These are phyloP conservation scores for Eutreptiella sp. DNA, from an alignment of 208 protist species.

Conservation along the genomic window DNA sequence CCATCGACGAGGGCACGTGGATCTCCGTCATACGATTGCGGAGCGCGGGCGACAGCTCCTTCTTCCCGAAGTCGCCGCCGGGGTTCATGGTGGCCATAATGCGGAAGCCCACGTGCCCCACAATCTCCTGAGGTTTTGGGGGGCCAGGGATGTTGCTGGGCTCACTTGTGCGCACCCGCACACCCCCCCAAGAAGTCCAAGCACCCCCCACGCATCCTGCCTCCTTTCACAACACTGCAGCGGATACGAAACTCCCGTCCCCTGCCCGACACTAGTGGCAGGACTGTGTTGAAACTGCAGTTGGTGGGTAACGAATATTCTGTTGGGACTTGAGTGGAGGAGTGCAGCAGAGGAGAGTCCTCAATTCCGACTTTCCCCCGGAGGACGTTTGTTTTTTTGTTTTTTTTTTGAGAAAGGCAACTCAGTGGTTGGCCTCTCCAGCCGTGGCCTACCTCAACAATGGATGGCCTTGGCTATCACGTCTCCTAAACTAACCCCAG, in stretches of 20 bases:
- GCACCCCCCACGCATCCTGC: background rate
- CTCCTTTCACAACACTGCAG: slow-evolving; percentile 21
- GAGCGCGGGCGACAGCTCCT: slow-evolving; percentile 98
- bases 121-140: slow-evolving; percentile 51
- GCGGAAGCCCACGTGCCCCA: slow-evolving; percentile 76
- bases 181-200: background rate
- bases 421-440: too few species aligned
- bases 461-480: too few species aligned
- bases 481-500: too few species aligned
- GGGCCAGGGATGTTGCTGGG: slow-evolving; percentile 5
- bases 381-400: too few species aligned
- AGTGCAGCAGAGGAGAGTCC: too few species aligned
- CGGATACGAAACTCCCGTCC: slow-evolving; percentile 63
- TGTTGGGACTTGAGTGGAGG: too few species aligned
- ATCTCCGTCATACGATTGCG: slow-evolving; percentile 99
- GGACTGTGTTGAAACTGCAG: too few species aligned
- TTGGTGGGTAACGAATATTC: too few species aligned
- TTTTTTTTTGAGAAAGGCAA: too few species aligned
- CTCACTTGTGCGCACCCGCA: background rate
- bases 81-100: slow-evolving; percentile 99
- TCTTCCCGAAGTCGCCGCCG: slow-evolving; percentile 99
- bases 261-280: too few species aligned
- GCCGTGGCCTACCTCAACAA: too few species aligned
- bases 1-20: slow-evolving; percentile 91
- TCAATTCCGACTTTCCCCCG: too few species aligned